Conservation (phyloP, 148 eudicot genomes). For the Silene latifolia region DNA sequence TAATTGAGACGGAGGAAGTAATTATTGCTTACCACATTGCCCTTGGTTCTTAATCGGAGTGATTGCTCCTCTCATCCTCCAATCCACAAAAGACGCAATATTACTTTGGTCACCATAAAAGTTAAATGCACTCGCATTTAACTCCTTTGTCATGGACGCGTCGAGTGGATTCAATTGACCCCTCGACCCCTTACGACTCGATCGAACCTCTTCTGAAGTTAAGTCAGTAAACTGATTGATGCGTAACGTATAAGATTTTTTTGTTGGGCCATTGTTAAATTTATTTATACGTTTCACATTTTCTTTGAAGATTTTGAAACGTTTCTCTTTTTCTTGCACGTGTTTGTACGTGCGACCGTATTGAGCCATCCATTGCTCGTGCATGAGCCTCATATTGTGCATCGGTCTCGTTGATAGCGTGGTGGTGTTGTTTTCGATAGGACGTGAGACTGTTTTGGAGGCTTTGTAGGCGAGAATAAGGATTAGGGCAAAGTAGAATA, state of each 20-base stretch:
- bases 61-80: constrained; percentile 20
- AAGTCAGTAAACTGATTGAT: constrained; percentile 44
- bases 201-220: constrained; percentile 36
- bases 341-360: constrained; percentile 9
- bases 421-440: not conserved
- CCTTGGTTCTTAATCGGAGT: constrained; percentile 25
- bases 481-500: not conserved
- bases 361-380: constrained; percentile 30
- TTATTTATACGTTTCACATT: constrained; percentile 36
- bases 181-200: constrained; percentile 12
- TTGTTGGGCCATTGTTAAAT: constrained; percentile 30
- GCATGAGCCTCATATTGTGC: constrained; percentile 1
- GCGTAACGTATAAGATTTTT: constrained; percentile 33
- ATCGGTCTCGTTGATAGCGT: not conserved
- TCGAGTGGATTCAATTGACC: not conserved
- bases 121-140: not conserved
- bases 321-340: constrained; percentile 25
- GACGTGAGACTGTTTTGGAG: constrained; percentile 1
- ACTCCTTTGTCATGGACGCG: not conserved
- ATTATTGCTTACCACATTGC: constrained; percentile 13
- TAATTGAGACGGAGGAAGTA: not conserved
- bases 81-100: constrained; percentile 10
- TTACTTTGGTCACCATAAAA: not conserved
- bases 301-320: constrained; percentile 41
- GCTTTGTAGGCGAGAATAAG: not conserved